Evolutionary conservation across 2,329 filamentous ascomycete genomes (phyloP).

Genomic region (Helotiales sp.): DNA sequence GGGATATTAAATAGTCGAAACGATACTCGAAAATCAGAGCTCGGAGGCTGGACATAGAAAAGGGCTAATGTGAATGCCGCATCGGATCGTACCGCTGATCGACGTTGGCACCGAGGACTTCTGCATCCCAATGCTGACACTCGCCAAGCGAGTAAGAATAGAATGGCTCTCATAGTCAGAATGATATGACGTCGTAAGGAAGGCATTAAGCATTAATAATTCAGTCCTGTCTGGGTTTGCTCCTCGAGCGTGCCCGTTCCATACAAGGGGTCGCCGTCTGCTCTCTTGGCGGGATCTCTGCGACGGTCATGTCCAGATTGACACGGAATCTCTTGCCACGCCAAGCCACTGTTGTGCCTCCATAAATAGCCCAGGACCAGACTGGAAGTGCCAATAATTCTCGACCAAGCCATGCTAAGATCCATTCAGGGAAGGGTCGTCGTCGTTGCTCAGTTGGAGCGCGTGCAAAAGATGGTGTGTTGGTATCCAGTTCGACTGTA

Average conservation of each 20-base stretch:
- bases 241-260: constrained; percentile 20
- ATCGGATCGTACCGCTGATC: no score
- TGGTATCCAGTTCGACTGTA: constrained; percentile 67
- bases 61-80: no score
- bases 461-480: constrained; percentile 74
- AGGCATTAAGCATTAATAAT: not conserved
- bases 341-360: constrained; percentile 88
- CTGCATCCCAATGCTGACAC: no score
- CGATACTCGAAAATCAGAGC: no score
- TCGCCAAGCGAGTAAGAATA: no score
- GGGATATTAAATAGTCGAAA: no score
- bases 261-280: constrained; percentile 11
- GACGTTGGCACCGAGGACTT: no score
- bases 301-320: constrained; percentile 79
- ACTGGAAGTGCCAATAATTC: constrained; percentile 83
- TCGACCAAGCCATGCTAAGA: constrained; percentile 80
- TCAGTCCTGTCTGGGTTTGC: constrained; percentile 32
- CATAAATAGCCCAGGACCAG: constrained; percentile 85
- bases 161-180: no score
- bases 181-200: not conserved
- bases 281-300: constrained; percentile 41
- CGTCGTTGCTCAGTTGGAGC: constrained; percentile 55
- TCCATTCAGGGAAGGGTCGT: constrained; percentile 68
- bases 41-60: no score
- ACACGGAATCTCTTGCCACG: constrained; percentile 81